These are phyloP conservation scores for Pythium utonaiense DNA, from an alignment of 352 stramenopile species.

Conservation along the genomic window DNA sequence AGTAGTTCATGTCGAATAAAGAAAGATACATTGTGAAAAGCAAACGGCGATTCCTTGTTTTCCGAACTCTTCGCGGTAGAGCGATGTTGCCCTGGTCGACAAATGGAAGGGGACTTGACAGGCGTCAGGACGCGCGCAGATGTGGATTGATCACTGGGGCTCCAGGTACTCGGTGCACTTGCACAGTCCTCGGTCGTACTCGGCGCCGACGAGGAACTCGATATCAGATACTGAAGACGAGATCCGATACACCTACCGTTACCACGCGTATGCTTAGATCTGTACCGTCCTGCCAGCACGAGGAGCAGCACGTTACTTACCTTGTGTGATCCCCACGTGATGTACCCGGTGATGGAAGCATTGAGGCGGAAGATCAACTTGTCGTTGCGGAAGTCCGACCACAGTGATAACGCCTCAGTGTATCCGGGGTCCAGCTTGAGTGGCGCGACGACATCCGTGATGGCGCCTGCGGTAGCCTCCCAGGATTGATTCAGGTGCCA, in stretches of 20 bases:
- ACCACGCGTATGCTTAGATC: not conserved
- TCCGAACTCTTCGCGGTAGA: not conserved
- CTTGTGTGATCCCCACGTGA: constrained; percentile 79
- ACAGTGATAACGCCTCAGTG: constrained; percentile 55
- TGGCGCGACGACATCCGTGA: constrained; percentile 72
- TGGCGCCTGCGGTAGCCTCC: constrained; percentile 63
- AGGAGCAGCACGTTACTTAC: constrained; percentile 23
- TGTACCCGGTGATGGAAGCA: constrained; percentile 71
- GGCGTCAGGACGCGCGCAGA: not conserved
- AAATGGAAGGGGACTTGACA: not conserved
- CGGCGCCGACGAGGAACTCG: constrained; percentile 83
- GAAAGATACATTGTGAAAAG: constrained; percentile 23
- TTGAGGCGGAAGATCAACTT: constrained; percentile 81
- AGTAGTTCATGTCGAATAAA: constrained; percentile 18
- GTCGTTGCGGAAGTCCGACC: constrained; percentile 69
- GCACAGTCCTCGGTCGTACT: constrained; percentile 82
- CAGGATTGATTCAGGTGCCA: constrained; percentile 69
- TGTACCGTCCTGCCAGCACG: too few relatives aligned
- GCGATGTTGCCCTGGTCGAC: not conserved
- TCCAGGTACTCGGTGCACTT: constrained; percentile 78
- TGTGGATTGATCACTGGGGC: constrained; percentile 27
- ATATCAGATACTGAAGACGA: constrained; percentile 72
- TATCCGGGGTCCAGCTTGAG: constrained; percentile 74
- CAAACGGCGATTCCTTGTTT: constrained; percentile 1
- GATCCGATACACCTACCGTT: constrained; percentile 74